phyloP scores from a whole-genome alignment of 352 stramenopile species.

The Globisporangium parvum region DNA sequence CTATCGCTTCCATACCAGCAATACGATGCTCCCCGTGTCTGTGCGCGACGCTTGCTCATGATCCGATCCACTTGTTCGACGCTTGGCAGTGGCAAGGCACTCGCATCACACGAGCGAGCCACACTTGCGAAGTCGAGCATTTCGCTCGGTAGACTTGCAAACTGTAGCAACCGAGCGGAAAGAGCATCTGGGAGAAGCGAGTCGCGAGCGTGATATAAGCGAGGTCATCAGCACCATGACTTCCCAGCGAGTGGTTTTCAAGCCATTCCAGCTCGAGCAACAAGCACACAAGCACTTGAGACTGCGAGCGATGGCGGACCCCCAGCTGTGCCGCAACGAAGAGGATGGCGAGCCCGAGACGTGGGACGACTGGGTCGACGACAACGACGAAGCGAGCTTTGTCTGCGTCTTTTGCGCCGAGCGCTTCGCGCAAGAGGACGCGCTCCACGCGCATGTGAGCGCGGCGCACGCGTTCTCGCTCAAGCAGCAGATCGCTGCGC shows the following conservation, averaged over 20 bases:
- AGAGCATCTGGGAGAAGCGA: too few species aligned
- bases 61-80: background rate
- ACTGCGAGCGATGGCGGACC: conserved; percentile 7
- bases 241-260: conserved; percentile 8
- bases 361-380: conserved; percentile 86
- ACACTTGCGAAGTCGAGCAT: too few species aligned
- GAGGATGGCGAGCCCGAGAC: conserved; percentile 41
- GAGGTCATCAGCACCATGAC: background rate
- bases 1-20: too few species aligned
- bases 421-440: conserved; percentile 35
- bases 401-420: conserved; percentile 66
- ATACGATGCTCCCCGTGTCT: background rate
- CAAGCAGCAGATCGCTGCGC: conserved; percentile 33
- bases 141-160: too few species aligned
- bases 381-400: conserved; percentile 40
- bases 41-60: background rate
- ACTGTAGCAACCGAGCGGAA: background rate
- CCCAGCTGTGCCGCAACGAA: conserved; percentile 16
- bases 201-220: background rate
- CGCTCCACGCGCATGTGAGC: conserved; percentile 56
- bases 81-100: background rate
- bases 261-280: conserved; percentile 3
- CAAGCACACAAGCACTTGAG: too few species aligned
- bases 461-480: conserved; percentile 61
- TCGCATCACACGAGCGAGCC: background rate